Percentiles rank a stretch among this genome's conserved stretches.
Evolutionary conservation across 1,284 basidiomycete genomes (phyloP).

Genomic region (Rhodotorula sp.): DNA sequence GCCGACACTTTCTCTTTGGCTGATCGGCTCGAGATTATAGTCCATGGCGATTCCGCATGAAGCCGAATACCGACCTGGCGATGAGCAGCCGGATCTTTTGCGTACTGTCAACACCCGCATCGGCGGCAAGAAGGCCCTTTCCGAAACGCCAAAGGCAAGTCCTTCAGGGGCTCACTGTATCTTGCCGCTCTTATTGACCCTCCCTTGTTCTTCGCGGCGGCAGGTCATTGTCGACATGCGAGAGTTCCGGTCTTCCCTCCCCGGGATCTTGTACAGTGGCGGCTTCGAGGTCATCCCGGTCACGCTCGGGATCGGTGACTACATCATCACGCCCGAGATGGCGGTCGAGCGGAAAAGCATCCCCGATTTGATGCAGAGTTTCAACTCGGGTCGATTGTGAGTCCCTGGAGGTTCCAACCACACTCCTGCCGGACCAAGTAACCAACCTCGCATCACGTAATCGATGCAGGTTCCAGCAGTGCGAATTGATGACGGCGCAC

Average conservation of each 20-base stretch:
- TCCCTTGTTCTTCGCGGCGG: no score
- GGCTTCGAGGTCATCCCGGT: constrained; percentile 79
- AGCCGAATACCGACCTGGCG: constrained; percentile 63
- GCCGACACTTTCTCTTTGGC: not conserved
- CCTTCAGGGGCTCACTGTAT: not conserved
- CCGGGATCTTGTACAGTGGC: constrained; percentile 82
- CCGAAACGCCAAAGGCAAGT: constrained; percentile 62
- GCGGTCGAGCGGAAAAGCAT: constrained; percentile 95
- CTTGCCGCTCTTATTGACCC: not conserved
- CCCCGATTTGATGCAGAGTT: constrained; percentile 83
- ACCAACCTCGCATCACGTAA: not conserved
- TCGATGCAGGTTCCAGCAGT: constrained; percentile 81
- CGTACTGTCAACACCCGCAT: constrained; percentile 84
- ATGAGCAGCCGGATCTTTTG: constrained; percentile 57
- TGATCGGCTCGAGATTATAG: constrained; percentile 45
- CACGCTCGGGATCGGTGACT: constrained; percentile 92
- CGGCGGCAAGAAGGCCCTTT: constrained; percentile 67
- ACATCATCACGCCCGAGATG: constrained; percentile 91
- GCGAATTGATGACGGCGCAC: constrained; percentile 92
- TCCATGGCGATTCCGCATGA: constrained; percentile 86
- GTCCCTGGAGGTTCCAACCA: constrained; percentile 47
- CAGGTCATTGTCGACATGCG: constrained; percentile 95
- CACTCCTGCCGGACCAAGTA: not conserved
- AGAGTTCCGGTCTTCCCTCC: constrained; percentile 90
- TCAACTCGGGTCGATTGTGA: constrained; percentile 87